Conservation (phyloP, 2,329 filamentous ascomycete genomes). For the Botryotinia globosa region DNA sequence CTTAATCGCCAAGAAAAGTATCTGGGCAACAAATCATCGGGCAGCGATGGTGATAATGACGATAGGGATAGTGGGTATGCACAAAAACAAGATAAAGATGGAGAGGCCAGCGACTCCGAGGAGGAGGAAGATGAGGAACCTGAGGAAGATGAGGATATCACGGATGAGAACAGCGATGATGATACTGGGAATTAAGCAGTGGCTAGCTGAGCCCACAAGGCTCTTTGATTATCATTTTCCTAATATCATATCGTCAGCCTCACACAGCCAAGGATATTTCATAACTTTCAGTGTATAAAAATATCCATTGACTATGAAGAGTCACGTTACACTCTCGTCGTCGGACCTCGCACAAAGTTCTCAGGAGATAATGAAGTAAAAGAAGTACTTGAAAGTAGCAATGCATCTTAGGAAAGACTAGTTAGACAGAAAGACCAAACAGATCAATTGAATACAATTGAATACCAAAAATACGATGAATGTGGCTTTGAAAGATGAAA, state of each 20-base stretch:
- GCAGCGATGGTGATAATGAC: neutral
- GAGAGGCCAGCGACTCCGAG: neutral
- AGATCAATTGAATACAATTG: neutral
- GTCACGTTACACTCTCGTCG: accelerated
- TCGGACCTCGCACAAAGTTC: accelerated
- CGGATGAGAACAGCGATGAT: neutral
- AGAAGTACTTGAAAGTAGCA: neutral
- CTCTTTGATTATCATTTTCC: accelerated
- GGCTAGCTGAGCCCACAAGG: neutral
- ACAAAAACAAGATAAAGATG: neutral
- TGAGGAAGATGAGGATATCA: neutral
- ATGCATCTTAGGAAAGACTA: neutral
- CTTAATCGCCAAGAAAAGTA: neutral
- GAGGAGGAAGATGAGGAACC: neutral
- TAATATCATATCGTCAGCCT: neutral
- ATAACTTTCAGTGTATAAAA: no score
- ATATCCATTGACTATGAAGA: no score
- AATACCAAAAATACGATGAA: neutral
- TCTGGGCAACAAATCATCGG: neutral
- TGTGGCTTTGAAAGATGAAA: neutral
- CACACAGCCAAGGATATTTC: accelerated
- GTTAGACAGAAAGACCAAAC: accelerated
- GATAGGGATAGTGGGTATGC: accelerated
- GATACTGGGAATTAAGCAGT: neutral
- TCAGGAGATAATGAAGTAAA: neutral